A percentile compares a stretch with the other conserved stretches of the same genome.
Evolutionary conservation across 2,329 filamentous ascomycete species (phyloP).

Genomic region (Akanthomyces uredinophilus): DNA sequence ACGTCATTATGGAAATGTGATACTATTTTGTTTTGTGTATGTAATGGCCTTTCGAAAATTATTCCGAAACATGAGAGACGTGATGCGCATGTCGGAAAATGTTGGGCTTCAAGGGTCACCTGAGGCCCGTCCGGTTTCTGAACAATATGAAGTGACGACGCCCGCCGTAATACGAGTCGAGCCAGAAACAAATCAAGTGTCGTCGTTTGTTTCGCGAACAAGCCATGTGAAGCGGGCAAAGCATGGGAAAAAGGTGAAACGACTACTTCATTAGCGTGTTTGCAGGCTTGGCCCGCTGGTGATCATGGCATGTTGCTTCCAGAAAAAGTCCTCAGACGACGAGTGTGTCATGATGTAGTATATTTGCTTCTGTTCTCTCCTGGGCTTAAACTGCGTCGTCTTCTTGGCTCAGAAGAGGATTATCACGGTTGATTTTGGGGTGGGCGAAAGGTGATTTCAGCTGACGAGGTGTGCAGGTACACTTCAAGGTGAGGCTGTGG

Average conservation of each 20-base stretch:
- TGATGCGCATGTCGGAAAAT: too few species aligned
- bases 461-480: neutral
- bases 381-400: too few species aligned
- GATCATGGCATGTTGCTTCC: too few species aligned
- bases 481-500: neutral
- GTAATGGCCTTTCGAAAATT: neutral
- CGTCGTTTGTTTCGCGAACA: conserved; percentile 4
- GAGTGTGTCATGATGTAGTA: too few species aligned
- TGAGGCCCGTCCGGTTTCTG: neutral
- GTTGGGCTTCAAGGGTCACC: neutral
- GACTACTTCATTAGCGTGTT: neutral
- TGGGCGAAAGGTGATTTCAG: neutral
- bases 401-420: neutral
- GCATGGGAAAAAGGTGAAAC: neutral
- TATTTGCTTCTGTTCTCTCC: too few species aligned
- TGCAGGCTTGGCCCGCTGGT: too few species aligned
- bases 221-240: neutral
- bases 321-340: too few species aligned
- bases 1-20: neutral
- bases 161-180: neutral
- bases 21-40: neutral
- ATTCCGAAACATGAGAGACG: neutral
- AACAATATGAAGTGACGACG: neutral
- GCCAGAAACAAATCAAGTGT: neutral
- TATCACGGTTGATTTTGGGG: neutral